Evolutionary conservation across 768 basidiomycete species (phyloP).

Genomic region (Leccinum longicurvipes): DNA sequence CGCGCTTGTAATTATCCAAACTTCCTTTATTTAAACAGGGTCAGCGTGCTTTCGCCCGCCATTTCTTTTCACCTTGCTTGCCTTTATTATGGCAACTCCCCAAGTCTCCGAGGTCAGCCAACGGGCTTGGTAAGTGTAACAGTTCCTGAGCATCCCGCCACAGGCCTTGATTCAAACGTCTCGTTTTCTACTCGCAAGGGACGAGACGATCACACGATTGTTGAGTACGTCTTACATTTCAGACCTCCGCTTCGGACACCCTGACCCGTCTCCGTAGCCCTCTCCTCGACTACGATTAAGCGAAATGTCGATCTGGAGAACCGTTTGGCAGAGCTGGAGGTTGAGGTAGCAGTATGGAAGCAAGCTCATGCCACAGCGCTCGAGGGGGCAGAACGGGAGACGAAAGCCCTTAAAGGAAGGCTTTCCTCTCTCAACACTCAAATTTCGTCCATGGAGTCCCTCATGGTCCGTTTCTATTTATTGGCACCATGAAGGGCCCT

Average conservation of each 20-base stretch:
- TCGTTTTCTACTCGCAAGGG: conserved; percentile 43
- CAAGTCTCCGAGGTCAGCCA: conserved; percentile 57
- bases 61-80: conserved; percentile 33
- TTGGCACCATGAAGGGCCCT: background rate
- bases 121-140: conserved; percentile 57
- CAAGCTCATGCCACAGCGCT: conserved; percentile 62
- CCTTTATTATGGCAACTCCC: conserved; percentile 51
- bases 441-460: conserved; percentile 54
- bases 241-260: background rate
- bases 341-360: conserved; percentile 69
- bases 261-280: conserved; percentile 39
- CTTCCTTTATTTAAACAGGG: conserved; percentile 38
- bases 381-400: conserved; percentile 61
- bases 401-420: conserved; percentile 65
- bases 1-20: conserved; percentile 25
- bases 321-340: conserved; percentile 63
- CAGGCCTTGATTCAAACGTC: conserved; percentile 17
- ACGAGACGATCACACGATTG: conserved; percentile 60
- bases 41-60: conserved; percentile 19
- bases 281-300: conserved; percentile 61
- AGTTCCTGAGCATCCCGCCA: conserved; percentile 7
- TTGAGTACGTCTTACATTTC: conserved; percentile 42
- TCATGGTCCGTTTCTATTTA: conserved; percentile 34
- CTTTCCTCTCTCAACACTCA: conserved; percentile 63
- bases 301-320: conserved; percentile 62